Evolutionary conservation across 2,329 filamentous ascomycete species (phyloP), one percentile per base, ranked within the genome.

Genomic region (Emergomyces orientalis): DNA sequence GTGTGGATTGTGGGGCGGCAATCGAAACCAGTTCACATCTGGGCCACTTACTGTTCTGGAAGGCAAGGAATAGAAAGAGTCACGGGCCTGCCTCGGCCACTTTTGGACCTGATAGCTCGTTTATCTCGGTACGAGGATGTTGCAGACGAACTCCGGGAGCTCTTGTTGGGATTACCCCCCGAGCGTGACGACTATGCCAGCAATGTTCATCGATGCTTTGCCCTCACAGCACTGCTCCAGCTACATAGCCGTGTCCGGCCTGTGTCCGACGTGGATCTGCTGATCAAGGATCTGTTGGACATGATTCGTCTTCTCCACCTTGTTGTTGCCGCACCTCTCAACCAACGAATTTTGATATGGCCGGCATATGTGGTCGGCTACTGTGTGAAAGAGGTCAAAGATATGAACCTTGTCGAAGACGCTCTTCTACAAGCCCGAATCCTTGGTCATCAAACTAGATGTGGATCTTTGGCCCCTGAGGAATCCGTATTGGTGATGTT

Each of bases 81-180:
- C 49, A 52, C 49, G 0, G 49, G 49, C 49, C 49, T 52, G 49
- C 49, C 5, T 2, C 49, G 49, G 27, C 49, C 49, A 5, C 49
- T 52, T 52, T 9, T 52, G 49, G 49, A 52, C 8, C 49, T 52
- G 49, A 32, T 52, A 52, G 49, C 49, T 52, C 49, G 27, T 52
- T 52, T 52, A 5, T 52, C 49, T 52, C 4, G 27, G 49, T 7
- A 52, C 6, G 49, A 52, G 49, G 49, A 52, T 32, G 49, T 52
- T 2, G 49, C 49, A 52, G 49, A 30, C 8, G 49, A 52, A 52
- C 49, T 52, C 49, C 49, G 6, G 49, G 49, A 52, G 49, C 27
- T 52, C 27, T 52, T 52, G 49, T 52, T 27, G 13, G 17, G 27
- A 32, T 52, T 52, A 52, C 49, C 49, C 49, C 14, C 13, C 14